A percentile compares a stretch with the other conserved stretches of the same genome.
Evolutionary conservation across 2,329 filamentous ascomycete genomes (phyloP).

Genomic region (Trichoderma koningii): DNA sequence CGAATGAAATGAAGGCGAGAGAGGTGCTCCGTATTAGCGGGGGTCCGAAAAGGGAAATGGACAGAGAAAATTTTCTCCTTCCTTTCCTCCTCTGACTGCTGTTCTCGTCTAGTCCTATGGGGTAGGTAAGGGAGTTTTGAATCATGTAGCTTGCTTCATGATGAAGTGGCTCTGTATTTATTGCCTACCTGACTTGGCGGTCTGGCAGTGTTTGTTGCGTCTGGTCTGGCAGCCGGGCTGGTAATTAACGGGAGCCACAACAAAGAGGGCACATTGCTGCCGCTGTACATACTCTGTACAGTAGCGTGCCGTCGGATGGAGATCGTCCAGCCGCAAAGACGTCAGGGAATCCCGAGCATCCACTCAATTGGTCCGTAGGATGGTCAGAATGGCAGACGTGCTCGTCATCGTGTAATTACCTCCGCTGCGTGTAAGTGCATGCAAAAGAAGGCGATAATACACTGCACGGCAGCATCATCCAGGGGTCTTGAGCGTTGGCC

Average conservation of each 20-base stretch:
- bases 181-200: constrained; percentile 2
- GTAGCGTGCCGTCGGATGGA: constrained; percentile 1
- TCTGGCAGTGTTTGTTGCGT: not conserved
- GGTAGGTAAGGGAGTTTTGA: not conserved
- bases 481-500: too few species aligned
- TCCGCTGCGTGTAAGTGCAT: not conserved
- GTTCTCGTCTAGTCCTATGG: not conserved
- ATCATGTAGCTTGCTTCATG: not conserved
- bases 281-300: not conserved
- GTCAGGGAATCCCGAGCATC: not conserved
- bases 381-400: too few species aligned
- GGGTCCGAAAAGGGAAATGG: not conserved
- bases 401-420: not conserved
- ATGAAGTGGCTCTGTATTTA: not conserved
- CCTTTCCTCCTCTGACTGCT: not conserved
- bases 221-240: not conserved
- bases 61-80: constrained; percentile 1
- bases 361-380: constrained; percentile 5
- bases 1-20: not conserved
- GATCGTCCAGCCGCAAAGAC: not conserved
- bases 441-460: too few species aligned
- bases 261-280: not conserved
- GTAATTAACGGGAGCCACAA: too few species aligned
- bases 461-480: not conserved
- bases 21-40: constrained; percentile 4